Evolutionary conservation across 805 yeast species (phyloP).

Genomic region (Kodamaea hsintzibuensis): DNA sequence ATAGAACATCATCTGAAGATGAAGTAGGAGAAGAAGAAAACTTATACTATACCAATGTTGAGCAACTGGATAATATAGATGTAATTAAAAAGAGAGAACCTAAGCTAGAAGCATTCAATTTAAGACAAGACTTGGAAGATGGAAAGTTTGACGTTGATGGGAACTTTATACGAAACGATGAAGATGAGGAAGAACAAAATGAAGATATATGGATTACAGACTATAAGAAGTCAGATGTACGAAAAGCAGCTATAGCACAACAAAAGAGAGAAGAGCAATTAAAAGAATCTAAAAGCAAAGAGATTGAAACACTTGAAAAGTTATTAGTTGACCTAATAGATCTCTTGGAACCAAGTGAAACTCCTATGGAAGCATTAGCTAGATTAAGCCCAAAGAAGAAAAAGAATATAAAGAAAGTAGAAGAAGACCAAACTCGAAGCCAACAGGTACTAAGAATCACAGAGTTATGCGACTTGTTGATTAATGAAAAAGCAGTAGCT

Average conservation of each 20-base stretch:
- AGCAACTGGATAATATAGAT: slow-evolving; percentile 15
- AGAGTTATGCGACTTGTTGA: slow-evolving; percentile 46
- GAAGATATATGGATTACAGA: slow-evolving; percentile 40
- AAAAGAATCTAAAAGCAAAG: slow-evolving; percentile 19
- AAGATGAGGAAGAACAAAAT: slow-evolving; percentile 25
- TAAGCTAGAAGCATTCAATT: slow-evolving; percentile 62
- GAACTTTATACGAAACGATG: slow-evolving; percentile 49
- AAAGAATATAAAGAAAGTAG: slow-evolving; percentile 15
- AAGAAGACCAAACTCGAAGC: slow-evolving; percentile 14
- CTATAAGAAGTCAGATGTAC: slow-evolving; percentile 34
- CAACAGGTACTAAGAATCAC: slow-evolving; percentile 41
- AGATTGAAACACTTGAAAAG: slow-evolving; percentile 12
- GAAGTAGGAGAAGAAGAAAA: slow-evolving; percentile 6
- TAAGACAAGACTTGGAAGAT: slow-evolving; percentile 55
- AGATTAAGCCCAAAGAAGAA: slow-evolving; percentile 31
- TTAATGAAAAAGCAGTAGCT: slow-evolving; percentile 38
- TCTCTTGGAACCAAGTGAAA: slow-evolving; percentile 58
- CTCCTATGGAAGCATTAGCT: slow-evolving; percentile 56
- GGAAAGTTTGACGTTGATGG: slow-evolving; percentile 66
- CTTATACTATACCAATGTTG: slow-evolving; percentile 28
- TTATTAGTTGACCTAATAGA: slow-evolving; percentile 35
- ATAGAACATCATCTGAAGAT: slow-evolving; percentile 12
- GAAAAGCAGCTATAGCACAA: slow-evolving; percentile 46
- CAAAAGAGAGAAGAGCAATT: slow-evolving; percentile 7
- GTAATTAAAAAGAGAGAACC: slow-evolving; percentile 25